A percentile compares a stretch with the other conserved stretches of the same genome.
phyloP scores from a whole-genome alignment of 257 asterid species.

The Leonotis leonurus region DNA sequence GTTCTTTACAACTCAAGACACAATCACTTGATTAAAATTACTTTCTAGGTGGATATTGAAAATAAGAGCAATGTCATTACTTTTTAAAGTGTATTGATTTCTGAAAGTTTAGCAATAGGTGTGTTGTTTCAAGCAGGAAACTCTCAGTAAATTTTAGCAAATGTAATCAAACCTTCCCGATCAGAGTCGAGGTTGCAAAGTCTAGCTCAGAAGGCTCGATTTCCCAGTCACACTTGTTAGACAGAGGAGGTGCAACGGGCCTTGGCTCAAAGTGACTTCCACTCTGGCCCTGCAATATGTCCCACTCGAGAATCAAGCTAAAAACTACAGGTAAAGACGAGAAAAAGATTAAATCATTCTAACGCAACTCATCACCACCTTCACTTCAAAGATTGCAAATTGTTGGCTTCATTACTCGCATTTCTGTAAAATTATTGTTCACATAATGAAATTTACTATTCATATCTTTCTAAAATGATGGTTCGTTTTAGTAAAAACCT shows the following conservation, averaged over 20 bases:
- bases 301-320: slow-evolving; percentile 2
- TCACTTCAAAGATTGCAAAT: neutral
- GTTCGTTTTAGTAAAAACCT: neutral
- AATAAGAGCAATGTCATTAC: neutral
- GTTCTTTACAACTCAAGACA: neutral
- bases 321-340: neutral
- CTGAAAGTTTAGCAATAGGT: neutral
- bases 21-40: neutral
- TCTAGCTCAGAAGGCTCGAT: slow-evolving; percentile 84
- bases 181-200: slow-evolving; percentile 58
- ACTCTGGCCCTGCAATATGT: slow-evolving; percentile 70
- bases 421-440: neutral
- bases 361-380: neutral
- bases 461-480: neutral
- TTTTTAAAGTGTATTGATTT: neutral
- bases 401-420: neutral
- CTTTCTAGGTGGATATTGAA: neutral
- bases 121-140: slow-evolving; percentile 1
- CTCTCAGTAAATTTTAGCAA: neutral
- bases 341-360: neutral
- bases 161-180: slow-evolving; percentile 70
- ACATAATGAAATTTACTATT: neutral
- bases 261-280: slow-evolving; percentile 98
- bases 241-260: slow-evolving; percentile 82
- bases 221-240: slow-evolving; percentile 99